These are phyloP conservation scores for Talaromyces sp. DNA, from an alignment of 2,329 filamentous ascomycete genomes.

Conservation along the genomic window DNA sequence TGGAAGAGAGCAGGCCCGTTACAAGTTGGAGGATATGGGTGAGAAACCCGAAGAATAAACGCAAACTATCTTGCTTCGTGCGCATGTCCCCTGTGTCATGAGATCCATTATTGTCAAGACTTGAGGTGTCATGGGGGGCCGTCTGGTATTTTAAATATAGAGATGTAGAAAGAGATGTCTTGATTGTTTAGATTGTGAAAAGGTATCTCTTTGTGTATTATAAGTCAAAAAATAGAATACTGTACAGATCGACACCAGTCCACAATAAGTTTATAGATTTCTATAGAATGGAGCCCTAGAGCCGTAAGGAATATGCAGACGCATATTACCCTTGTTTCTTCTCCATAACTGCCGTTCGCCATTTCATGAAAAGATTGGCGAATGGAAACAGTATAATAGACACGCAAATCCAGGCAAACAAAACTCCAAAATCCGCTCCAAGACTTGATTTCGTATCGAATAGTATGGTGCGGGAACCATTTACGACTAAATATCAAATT, in stretches of 20 bases:
- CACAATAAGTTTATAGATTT: not conserved
- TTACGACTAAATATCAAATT: conserved; percentile 42
- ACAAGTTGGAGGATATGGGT: conserved; percentile 9
- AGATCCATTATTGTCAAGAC: not conserved
- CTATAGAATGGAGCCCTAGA: not conserved
- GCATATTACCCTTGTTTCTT: not conserved
- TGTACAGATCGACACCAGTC: not conserved
- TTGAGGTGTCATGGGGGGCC: not conserved
- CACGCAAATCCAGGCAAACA: conserved; percentile 47
- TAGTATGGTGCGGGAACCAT: conserved; percentile 55
- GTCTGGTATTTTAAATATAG: not conserved
- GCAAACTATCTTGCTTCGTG: not conserved
- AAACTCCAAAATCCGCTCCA: conserved; percentile 56
- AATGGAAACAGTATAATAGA: conserved; percentile 52
- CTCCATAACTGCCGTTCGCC: conserved; percentile 20
- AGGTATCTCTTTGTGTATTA: not conserved
- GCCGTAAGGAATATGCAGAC: not conserved
- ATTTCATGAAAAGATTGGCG: conserved; percentile 40
- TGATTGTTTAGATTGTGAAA: not conserved
- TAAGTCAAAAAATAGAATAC: not conserved
- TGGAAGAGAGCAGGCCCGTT: conserved; percentile 9
- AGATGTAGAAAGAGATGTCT: not conserved
- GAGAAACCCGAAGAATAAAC: conserved; percentile 9
- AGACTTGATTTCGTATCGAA: conserved; percentile 57
- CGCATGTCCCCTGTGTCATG: not conserved